Percentiles rank a stretch among this genome's conserved stretches.
These are phyloP conservation scores for Cytospora chrysosperma DNA, from an alignment of 2,329 filamentous ascomycete species.

Conservation along the genomic window DNA sequence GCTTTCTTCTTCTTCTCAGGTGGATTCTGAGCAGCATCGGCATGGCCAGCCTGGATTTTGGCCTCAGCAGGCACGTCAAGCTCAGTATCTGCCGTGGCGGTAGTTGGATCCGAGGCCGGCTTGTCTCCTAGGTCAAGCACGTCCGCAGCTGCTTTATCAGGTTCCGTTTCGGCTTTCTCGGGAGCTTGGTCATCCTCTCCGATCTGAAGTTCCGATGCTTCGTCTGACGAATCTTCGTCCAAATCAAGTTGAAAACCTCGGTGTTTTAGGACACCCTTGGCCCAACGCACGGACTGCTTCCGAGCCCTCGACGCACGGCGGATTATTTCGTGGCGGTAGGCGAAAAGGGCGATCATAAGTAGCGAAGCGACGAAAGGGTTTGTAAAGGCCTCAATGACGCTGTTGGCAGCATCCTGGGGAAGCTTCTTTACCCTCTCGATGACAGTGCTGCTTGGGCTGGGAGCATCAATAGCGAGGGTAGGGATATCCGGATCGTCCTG, in stretches of 20 bases:
- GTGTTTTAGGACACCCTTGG: slow-evolving; percentile 20
- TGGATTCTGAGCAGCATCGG: slow-evolving; percentile 26
- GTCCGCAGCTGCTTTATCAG: neutral
- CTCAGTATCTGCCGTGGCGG: neutral
- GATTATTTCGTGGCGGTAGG: slow-evolving; percentile 46
- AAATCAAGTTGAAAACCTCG: slow-evolving; percentile 14
- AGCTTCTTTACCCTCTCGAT: slow-evolving; percentile 51
- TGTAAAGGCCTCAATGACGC: slow-evolving; percentile 53
- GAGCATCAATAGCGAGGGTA: slow-evolving; percentile 24
- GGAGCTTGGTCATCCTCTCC: neutral
- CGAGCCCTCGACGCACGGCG: slow-evolving; percentile 39
- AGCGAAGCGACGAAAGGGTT: slow-evolving; percentile 54
- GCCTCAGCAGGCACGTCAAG: neutral
- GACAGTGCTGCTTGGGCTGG: slow-evolving; percentile 36
- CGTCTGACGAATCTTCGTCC: slow-evolving; percentile 16
- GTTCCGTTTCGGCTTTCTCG: neutral
- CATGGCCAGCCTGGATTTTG: neutral
- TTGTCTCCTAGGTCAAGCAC: neutral
- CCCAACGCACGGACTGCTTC: slow-evolving; percentile 29
- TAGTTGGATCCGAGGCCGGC: neutral
- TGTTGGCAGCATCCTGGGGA: slow-evolving; percentile 49
- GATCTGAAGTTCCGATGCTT: slow-evolving; percentile 5
- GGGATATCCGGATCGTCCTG: slow-evolving; percentile 36
- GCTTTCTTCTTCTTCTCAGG: slow-evolving; percentile 62
- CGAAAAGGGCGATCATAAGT: slow-evolving; percentile 42